Evolutionary conservation across 2,329 filamentous ascomycete species (phyloP).

Genomic region (Capronia coronata): DNA sequence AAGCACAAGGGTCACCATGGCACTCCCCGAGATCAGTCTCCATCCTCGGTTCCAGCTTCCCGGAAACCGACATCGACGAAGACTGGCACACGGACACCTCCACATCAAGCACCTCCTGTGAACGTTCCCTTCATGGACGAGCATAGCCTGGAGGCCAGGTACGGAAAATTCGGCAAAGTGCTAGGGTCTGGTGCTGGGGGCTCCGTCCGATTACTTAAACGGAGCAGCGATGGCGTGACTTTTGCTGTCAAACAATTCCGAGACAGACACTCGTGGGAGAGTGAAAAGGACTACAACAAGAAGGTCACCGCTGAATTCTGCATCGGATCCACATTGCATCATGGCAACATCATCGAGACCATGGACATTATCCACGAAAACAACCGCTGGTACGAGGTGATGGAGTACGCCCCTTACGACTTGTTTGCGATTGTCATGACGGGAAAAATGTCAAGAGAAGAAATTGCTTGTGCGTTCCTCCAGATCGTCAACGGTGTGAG

Average conservation of each 20-base stretch:
- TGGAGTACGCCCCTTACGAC: slow-evolving; percentile 96
- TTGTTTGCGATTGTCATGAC: slow-evolving; percentile 99
- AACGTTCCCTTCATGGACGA: slow-evolving; percentile 86
- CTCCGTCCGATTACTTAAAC: slow-evolving; percentile 88
- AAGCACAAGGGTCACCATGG: slow-evolving; percentile 51
- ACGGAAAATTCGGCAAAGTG: slow-evolving; percentile 91
- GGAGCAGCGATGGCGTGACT: slow-evolving; percentile 82
- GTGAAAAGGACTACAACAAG: slow-evolving; percentile 91
- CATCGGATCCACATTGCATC: slow-evolving; percentile 91
- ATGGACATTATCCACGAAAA: slow-evolving; percentile 94
- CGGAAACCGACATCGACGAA: slow-evolving; percentile 48
- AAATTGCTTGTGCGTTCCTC: slow-evolving; percentile 83
- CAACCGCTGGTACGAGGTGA: slow-evolving; percentile 92
- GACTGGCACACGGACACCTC: slow-evolving; percentile 46
- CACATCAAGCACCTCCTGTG: slow-evolving; percentile 46
- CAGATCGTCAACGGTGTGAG: slow-evolving; percentile 93
- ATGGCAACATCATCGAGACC: slow-evolving; percentile 97
- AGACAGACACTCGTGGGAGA: slow-evolving; percentile 84
- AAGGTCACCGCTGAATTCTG: slow-evolving; percentile 98
- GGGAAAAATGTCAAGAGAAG: slow-evolving; percentile 87
- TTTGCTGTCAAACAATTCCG: slow-evolving; percentile 98
- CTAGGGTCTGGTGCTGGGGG: slow-evolving; percentile 90
- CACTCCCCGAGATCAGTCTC: slow-evolving; percentile 46
- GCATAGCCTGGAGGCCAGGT: slow-evolving; percentile 81
- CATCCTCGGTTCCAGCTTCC: slow-evolving; percentile 47